Evolutionary conservation across 202 grass and related monocot species (phyloP).

Genomic region (Dendrocalamus latiflorus): DNA sequence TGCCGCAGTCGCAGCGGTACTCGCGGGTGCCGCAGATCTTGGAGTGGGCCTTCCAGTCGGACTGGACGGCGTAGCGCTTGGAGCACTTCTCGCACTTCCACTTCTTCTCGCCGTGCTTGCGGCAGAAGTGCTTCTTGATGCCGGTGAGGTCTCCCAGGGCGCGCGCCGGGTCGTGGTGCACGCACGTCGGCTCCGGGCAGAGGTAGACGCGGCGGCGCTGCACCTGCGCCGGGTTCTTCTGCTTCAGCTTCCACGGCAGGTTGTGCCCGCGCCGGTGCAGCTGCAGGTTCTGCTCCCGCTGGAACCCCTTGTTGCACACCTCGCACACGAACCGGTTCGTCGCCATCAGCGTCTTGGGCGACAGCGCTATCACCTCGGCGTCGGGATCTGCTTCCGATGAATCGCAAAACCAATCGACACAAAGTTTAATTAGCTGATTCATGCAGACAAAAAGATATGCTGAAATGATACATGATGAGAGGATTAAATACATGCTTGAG

Average conservation of each 20-base stretch:
- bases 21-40: slow-evolving; percentile 97
- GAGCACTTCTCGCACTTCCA: slow-evolving; percentile 99
- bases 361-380: slow-evolving; percentile 93
- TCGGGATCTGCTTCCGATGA: slow-evolving; percentile 52
- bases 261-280: slow-evolving; percentile 94
- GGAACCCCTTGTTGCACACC: slow-evolving; percentile 98
- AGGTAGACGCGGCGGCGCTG: slow-evolving; percentile 83
- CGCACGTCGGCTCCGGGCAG: slow-evolving; percentile 88
- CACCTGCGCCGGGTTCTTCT: slow-evolving; percentile 65
- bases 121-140: slow-evolving; percentile 99
- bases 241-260: slow-evolving; percentile 96
- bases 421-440: background rate
- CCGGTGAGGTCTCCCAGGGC: slow-evolving; percentile 94
- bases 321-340: slow-evolving; percentile 97
- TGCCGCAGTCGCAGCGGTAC: slow-evolving; percentile 96
- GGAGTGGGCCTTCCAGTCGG: slow-evolving; percentile 98
- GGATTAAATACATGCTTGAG: too few relatives aligned
- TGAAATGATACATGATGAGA: too few relatives aligned
- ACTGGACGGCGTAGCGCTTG: slow-evolving; percentile 97
- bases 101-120: slow-evolving; percentile 99
- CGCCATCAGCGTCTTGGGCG: slow-evolving; percentile 83
- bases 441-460: too few relatives aligned
- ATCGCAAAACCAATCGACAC: background rate
- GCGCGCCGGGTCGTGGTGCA: slow-evolving; percentile 87
- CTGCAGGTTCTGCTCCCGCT: slow-evolving; percentile 97